Conservation (phyloP, 75 land plant genomes). For the Gnetum montanum region DNA sequence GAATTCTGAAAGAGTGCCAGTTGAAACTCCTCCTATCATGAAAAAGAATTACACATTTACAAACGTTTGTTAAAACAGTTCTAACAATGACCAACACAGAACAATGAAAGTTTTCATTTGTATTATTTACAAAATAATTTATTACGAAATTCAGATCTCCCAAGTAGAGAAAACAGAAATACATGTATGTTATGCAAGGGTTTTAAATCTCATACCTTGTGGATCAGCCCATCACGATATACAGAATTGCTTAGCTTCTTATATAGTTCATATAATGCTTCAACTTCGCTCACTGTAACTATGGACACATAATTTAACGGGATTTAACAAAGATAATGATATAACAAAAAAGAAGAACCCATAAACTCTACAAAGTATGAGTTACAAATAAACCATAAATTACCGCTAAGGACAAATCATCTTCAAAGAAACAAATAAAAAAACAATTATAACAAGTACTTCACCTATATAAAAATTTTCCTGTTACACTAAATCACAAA, state of each 20-base stretch:
- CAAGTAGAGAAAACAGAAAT: neutral
- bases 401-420: neutral
- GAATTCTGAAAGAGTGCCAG: no score
- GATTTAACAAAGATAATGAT: neutral
- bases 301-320: neutral
- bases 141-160: no score
- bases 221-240: slow-evolving; percentile 27
- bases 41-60: no score
- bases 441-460: neutral
- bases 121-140: no score
- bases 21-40: no score
- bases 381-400: no score
- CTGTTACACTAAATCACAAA: no score
- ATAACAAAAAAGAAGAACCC: no score
- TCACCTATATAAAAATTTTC: neutral
- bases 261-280: slow-evolving; percentile 59
- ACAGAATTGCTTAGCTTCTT: slow-evolving; percentile 62
- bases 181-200: neutral
- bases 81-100: no score
- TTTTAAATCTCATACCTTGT: slow-evolving; percentile 24
- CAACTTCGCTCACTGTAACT: slow-evolving; percentile 68
- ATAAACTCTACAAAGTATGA: no score
- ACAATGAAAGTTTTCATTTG: no score
- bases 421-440: neutral
- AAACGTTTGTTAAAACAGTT: no score